Base-by-base conservation (phyloP, 176 grass and related monocot genomes). In the Musa itinerans region DNA sequence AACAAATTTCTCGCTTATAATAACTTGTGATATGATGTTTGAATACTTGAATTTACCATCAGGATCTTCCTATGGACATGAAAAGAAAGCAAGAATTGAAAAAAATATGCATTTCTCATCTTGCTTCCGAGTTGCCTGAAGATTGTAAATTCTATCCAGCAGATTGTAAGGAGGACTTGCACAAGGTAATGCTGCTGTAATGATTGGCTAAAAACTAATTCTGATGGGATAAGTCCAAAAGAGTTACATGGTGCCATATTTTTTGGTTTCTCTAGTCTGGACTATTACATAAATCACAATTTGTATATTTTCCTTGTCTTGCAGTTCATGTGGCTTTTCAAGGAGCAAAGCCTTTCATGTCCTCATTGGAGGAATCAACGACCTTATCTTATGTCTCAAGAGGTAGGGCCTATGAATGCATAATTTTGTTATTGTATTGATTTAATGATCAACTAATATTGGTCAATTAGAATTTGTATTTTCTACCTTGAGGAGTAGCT, bases 281-380 rank as follows among this genome's bases (percentile, higher is more conserved):
- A 57, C 50, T 49, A 70, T 70, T 48, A 10, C 50, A 23, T 65
- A 13, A 11, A 20, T 2, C n/a, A 70, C 68, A 51, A 50, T 70
- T 70, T 50, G 34, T 12, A 51, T 51, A 51, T 50, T 6, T 43
- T 19, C 48, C 7, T 68, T 29, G 22, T 82, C 21, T 59, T 79
- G 20, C 78, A 98, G 94, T 98, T 98, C 88, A 91, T 98, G 86
- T 87, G 94, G 88, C 88, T 89, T 83, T 89, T 98, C 82, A 98
- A 91, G 88, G 94, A 98, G 86, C 94, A 98, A 71, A 82, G 76
- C 62, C 88, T 89, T 86, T 93, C 86, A 67, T 80, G 72, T 71
- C 94, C 94, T 66, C 88, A 98, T 87, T 98, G 94, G 94, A 91
- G 90, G 87, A 93, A 29, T 73, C 94, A 98, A 70, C 88, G 94